Evolutionary conservation across 306 rosid species (phyloP), one percentile per base, ranked within the genome.

Genomic region (Quercus berberidifolia): DNA sequence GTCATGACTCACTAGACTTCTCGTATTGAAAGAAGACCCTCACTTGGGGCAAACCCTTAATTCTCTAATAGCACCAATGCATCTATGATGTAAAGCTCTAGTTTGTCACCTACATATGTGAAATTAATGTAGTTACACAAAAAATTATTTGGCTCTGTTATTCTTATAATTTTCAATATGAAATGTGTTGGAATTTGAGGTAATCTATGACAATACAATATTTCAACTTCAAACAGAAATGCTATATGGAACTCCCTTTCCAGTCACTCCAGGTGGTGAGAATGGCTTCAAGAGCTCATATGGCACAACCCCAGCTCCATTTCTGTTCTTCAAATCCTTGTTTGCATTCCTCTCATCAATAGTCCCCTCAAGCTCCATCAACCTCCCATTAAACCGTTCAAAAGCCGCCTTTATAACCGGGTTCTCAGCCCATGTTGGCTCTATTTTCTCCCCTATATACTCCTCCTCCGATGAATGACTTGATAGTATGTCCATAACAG

Each of bases 161-260:
- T 38, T 38, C 11, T 38, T 7, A 38, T 38, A 38, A 7, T 7
- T 38, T 38, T 38, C 46, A 38, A 38, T 38, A 7, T 38, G 11
- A 38, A 38, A 38, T 38, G 46, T 38, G 46, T 38, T 38, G 46
- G 46, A 38, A 38, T 7, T 38, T 38, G 46, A 7, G 46, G 46
- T 38, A 38, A 38, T 38, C 46, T 7, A 38, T 38, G 46, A 38
- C 3, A 38, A 38, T 38, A 38, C 46, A 38, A 38, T 7, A 38
- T 38, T 38, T 38, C 46, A 58, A 6, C 2, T 20, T 86, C 83
- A 94, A 75, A 92, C 91, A 15, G 97, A 94, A 63, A 95, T 88
- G 65, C 99, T 95, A 57, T 84, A 84, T 0, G 99, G 99, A 82
- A 95, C 99, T 4, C 98, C 99, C 81, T 71, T 78, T 10, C 83